Conservation (phyloP, 2,329 filamentous ascomycete genomes). For the Aspergillus thermomutatus region DNA sequence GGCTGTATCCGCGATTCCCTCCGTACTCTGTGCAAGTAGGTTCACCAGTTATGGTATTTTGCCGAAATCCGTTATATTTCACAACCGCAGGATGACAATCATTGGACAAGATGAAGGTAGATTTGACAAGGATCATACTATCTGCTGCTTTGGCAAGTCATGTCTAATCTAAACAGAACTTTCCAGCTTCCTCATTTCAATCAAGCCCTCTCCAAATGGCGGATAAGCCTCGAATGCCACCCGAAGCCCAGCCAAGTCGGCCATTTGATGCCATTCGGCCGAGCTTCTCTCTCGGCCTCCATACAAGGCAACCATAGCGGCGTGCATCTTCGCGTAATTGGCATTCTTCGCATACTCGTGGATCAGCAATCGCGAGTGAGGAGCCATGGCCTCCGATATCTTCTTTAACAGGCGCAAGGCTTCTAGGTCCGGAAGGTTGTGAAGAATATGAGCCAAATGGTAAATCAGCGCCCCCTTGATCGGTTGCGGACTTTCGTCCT, state of each 20-base stretch:
- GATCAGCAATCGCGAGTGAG: constrained; percentile 33
- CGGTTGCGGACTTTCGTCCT: constrained; percentile 30
- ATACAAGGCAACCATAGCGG: constrained; percentile 36
- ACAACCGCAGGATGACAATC: too few species aligned
- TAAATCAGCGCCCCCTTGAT: constrained; percentile 33
- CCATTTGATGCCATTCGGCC: constrained; percentile 35
- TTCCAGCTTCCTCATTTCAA: constrained; percentile 30
- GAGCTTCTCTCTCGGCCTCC: constrained; percentile 33
- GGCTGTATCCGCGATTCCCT: too few species aligned
- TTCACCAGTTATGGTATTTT: too few species aligned
- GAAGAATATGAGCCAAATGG: constrained; percentile 34
- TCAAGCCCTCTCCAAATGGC: constrained; percentile 29
- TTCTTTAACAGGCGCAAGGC: constrained; percentile 36
- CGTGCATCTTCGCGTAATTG: constrained; percentile 34
- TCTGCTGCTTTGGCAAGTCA: background rate
- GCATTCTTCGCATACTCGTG: constrained; percentile 36
- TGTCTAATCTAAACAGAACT: background rate
- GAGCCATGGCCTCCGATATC: constrained; percentile 32
- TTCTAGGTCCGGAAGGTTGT: constrained; percentile 37
- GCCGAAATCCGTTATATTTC: too few species aligned
- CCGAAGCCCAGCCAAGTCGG: constrained; percentile 28
- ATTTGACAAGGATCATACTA: background rate
- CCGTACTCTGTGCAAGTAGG: too few species aligned
- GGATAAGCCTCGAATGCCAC: constrained; percentile 37
- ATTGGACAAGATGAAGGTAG: background rate